Evolutionary conservation across 768 basidiomycete species (phyloP), one percentile per base, ranked within the genome.

Genomic region (Trametes gibbosa): DNA sequence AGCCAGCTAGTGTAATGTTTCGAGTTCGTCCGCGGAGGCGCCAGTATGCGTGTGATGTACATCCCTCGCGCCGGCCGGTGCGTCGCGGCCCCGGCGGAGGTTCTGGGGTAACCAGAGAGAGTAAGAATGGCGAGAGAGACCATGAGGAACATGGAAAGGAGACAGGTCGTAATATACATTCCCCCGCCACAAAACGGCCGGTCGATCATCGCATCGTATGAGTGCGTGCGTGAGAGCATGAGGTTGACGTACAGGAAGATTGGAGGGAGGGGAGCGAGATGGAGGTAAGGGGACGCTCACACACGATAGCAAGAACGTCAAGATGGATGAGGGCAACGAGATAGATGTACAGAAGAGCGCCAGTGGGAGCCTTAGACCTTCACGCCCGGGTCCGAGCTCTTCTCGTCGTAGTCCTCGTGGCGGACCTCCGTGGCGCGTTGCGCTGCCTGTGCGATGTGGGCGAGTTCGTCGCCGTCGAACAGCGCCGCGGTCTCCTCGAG

Each of bases 401-500:
- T 64, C 41, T 56, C 56, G 57, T 65, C 63, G 60, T 65, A 65
- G 50, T 66, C 65, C 51, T 63, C 58, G 40, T 65, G 61, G 29
- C 56, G 62, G 50, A 55, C 51, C 21, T 59, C 63, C 37, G 35
- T 35, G 56, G 51, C 51, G 40, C 16, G 32, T 12, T 59, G 52
- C 25, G 55, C 29, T 7, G 47, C 46, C 32, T 59, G 55, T 12
- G 57, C 56, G 47, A 62, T 46, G 45, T 53, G 39, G 16, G 16
- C 19, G 39, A 76, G 82, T 1, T 83, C 81, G 12, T 84, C 81
- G 39, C 87, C 89, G 64, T 92, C 89, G 77, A 92, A 92, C 52
- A 92, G 70, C 35, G 80, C 86, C 9, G 89, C 86, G n/a, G 89
- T 90, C 76, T 92, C 90, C 70, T 92, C 89, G 63, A 92, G 79